A percentile compares a stretch with the other conserved stretches of the same genome.
Evolutionary conservation across 108 stramenopile genomes (phyloP).

Genomic region (Cyclotella sp.): DNA sequence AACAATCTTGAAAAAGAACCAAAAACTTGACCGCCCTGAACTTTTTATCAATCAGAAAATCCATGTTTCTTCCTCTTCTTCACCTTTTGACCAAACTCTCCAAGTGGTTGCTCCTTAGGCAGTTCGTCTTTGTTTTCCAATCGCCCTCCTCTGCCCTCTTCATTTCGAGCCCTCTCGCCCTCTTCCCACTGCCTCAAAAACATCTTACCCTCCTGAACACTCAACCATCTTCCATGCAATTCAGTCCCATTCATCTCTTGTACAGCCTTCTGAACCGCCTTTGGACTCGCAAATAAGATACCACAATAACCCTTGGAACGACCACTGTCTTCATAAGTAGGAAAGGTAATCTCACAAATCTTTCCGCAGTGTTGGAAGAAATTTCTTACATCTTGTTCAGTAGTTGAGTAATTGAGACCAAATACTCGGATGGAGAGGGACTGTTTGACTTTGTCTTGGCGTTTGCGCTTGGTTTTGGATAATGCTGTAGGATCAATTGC

Average conservation of each 20-base stretch:
- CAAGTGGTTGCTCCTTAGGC: slow-evolving; percentile 24
- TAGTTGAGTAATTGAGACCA: slow-evolving; percentile 81
- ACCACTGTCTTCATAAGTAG: slow-evolving; percentile 78
- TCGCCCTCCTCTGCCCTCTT: background rate
- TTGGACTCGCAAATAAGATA: slow-evolving; percentile 70
- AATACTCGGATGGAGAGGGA: slow-evolving; percentile 75
- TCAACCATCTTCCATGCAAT: slow-evolving; percentile 69
- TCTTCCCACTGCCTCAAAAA: slow-evolving; percentile 69
- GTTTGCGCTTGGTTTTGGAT: slow-evolving; percentile 18
- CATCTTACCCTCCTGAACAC: slow-evolving; percentile 79
- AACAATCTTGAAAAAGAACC: no score
- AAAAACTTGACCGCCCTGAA: no score
- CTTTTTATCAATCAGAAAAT: slow-evolving; percentile 34
- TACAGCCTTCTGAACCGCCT: slow-evolving; percentile 69
- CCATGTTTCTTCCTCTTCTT: slow-evolving; percentile 60
- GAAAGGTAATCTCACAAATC: slow-evolving; percentile 72
- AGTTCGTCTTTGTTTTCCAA: background rate
- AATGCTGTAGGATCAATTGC: slow-evolving; percentile 5
- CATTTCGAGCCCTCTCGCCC: slow-evolving; percentile 16
- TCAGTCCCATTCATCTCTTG: slow-evolving; percentile 57
- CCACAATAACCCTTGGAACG: slow-evolving; percentile 84
- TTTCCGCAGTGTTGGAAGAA: slow-evolving; percentile 66
- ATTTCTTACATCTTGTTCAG: slow-evolving; percentile 63
- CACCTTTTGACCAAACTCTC: slow-evolving; percentile 58
- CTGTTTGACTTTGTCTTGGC: slow-evolving; percentile 55